Conservation (phyloP, 208 protist species). For the Crithidia fasciculata region DNA sequence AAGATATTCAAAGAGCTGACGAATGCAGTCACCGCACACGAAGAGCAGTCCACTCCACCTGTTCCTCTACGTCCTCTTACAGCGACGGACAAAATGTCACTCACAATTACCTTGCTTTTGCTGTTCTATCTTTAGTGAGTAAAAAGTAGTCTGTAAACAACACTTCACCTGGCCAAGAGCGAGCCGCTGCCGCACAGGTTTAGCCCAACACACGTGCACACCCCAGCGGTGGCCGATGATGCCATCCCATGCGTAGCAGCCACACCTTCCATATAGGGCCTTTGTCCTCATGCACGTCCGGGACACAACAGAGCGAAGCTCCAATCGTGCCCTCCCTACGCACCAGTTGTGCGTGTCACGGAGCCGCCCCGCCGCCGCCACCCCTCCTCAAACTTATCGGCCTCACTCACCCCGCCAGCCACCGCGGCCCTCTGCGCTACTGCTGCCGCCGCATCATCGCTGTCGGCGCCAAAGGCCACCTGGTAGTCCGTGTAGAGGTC, state of each 20-base stretch:
- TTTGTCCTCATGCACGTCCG: background rate
- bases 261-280: too few relatives aligned
- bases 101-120: background rate
- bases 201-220: background rate
- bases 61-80: background rate
- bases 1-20: too few relatives aligned
- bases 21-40: too few relatives aligned
- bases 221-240: background rate
- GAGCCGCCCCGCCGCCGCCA: constrained; percentile 34
- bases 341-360: constrained; percentile 23
- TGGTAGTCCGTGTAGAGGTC: constrained; percentile 41
- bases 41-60: too few relatives aligned
- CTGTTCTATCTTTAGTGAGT: background rate
- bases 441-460: background rate
- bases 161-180: background rate
- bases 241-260: too few relatives aligned
- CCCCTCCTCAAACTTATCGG: constrained; percentile 28
- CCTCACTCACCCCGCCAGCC: background rate
- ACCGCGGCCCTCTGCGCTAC: background rate
- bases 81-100: background rate
- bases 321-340: background rate
- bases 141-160: background rate
- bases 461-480: constrained; percentile 26
- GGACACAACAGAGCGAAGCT: background rate
- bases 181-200: background rate